Conservation (phyloP, 2,329 filamentous ascomycete species). For the Diplodia seriata region DNA sequence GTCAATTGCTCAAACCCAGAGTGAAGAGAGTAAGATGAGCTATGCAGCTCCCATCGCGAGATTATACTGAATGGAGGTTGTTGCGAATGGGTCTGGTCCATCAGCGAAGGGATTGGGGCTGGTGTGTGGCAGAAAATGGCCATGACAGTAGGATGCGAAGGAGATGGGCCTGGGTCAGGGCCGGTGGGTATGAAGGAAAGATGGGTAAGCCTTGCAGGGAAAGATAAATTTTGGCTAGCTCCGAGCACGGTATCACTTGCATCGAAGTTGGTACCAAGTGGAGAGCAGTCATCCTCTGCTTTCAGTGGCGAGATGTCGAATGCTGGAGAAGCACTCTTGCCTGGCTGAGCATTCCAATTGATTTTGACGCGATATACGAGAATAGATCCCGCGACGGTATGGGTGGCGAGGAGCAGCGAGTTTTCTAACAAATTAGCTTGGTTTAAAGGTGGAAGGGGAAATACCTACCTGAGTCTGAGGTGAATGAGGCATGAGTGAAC, state of each 20-base stretch:
- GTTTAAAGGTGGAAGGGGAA: slow-evolving; percentile 24
- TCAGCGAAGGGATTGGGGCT: slow-evolving; percentile 39
- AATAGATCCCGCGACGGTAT: slow-evolving; percentile 74
- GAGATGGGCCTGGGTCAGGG: slow-evolving; percentile 65
- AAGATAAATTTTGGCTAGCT: slow-evolving; percentile 38
- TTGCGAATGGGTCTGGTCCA: slow-evolving; percentile 61
- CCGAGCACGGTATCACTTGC: slow-evolving; percentile 39
- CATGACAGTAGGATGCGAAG: slow-evolving; percentile 67
- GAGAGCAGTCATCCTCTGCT: slow-evolving; percentile 44
- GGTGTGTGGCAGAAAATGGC: slow-evolving; percentile 72
- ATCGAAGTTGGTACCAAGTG: slow-evolving; percentile 37
- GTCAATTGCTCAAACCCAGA: slow-evolving; percentile 79
- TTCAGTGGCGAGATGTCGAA: slow-evolving; percentile 43
- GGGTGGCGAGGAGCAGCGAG: slow-evolving; percentile 69
- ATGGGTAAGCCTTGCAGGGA: slow-evolving; percentile 65
- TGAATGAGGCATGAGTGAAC: slow-evolving; percentile 51
- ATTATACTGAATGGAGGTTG: slow-evolving; percentile 76
- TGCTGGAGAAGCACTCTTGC: slow-evolving; percentile 51
- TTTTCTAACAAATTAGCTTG: slow-evolving; percentile 43
- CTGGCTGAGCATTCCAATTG: slow-evolving; percentile 73
- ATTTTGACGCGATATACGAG: slow-evolving; percentile 76
- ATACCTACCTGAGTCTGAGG: slow-evolving; percentile 71
- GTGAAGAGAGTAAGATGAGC: slow-evolving; percentile 68
- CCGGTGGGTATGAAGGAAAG: slow-evolving; percentile 75
- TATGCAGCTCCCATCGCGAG: slow-evolving; percentile 79